Percentiles rank a stretch among this genome's conserved stretches.
Conservation (phyloP, 768 basidiomycete genomes). For the Russula virescens region DNA sequence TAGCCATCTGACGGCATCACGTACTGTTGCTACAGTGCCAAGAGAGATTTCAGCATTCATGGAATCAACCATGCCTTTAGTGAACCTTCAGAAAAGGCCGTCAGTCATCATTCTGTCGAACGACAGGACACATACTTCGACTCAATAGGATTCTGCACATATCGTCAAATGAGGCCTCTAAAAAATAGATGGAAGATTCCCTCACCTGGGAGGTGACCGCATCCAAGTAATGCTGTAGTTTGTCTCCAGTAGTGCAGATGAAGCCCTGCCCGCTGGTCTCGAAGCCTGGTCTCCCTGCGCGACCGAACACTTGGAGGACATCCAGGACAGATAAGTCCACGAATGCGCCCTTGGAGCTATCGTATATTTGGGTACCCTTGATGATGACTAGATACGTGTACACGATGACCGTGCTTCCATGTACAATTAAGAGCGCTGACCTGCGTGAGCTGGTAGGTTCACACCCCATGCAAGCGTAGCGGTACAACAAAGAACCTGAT, state of each 20-base stretch:
- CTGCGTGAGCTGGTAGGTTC: conserved; percentile 96
- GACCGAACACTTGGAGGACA: conserved; percentile 95
- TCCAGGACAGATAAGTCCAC: conserved; percentile 91
- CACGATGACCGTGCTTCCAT: background rate
- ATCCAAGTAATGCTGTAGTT: conserved; percentile 84
- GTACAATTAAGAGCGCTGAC: conserved; percentile 35
- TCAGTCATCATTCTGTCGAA: background rate
- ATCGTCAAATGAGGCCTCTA: conserved; percentile 3
- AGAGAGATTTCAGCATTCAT: conserved; percentile 94
- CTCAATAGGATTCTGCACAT: conserved; percentile 81
- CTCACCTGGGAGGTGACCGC: conserved; percentile 78
- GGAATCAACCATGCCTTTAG: conserved; percentile 78
- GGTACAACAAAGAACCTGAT: conserved; percentile 92
- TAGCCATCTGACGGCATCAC: conserved; percentile 89
- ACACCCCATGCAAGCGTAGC: conserved; percentile 99
- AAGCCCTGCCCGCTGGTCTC: conserved; percentile 95
- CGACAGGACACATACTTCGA: conserved; percentile 59
- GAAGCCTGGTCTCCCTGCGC: conserved; percentile 83
- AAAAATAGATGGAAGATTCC: background rate
- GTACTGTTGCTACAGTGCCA: conserved; percentile 83
- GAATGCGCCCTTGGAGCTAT: conserved; percentile 83
- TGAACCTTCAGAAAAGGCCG: conserved; percentile 45
- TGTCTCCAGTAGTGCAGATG: conserved; percentile 93
- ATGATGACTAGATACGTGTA: conserved; percentile 60
- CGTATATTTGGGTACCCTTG: conserved; percentile 97